Percentiles rank a stretch among this genome's conserved stretches.
Conservation (phyloP, 2,329 filamentous ascomycete species). For the Aspergillus sp. region DNA sequence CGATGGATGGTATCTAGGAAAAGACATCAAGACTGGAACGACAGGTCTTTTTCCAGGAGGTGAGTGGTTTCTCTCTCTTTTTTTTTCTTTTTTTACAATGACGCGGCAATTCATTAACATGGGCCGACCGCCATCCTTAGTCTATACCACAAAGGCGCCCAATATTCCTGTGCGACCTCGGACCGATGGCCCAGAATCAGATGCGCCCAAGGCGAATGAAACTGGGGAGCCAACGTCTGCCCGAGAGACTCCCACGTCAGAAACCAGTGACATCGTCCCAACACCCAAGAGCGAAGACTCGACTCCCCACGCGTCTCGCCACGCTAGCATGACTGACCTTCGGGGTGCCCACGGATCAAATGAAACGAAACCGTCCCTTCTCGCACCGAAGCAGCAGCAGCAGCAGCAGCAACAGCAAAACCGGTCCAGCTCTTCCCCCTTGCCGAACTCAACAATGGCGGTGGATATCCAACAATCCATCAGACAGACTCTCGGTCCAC, state of each 20-base stretch:
- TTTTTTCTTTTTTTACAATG: neutral
- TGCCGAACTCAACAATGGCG: slow-evolving; percentile 35
- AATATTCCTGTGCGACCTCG: slow-evolving; percentile 24
- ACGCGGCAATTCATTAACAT: slow-evolving; percentile 1
- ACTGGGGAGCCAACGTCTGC: slow-evolving; percentile 11
- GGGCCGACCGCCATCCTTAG: slow-evolving; percentile 12
- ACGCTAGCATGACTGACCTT: slow-evolving; percentile 34
- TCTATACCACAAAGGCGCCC: slow-evolving; percentile 26
- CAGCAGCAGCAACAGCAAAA: slow-evolving; percentile 24
- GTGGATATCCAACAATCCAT: slow-evolving; percentile 46
- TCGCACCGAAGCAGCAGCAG: slow-evolving; percentile 26
- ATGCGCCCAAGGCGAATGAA: slow-evolving; percentile 13
- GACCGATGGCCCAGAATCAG: slow-evolving; percentile 16
- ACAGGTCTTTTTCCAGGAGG: slow-evolving; percentile 51
- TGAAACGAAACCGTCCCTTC: slow-evolving; percentile 18
- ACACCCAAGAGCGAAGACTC: slow-evolving; percentile 34
- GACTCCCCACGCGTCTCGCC: slow-evolving; percentile 43
- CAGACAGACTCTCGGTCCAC: slow-evolving; percentile 50
- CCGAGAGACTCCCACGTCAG: slow-evolving; percentile 14
- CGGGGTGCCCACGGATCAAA: slow-evolving; percentile 18
- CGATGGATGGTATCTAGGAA: slow-evolving; percentile 65
- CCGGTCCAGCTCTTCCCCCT: slow-evolving; percentile 37
- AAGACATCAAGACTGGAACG: slow-evolving; percentile 41
- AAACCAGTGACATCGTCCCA: slow-evolving; percentile 22
- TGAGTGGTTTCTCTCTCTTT: slow-evolving; percentile 23